Evolutionary conservation across 495 filamentous ascomycete genomes (phyloP).

Genomic region (Xylaria telfairii): DNA sequence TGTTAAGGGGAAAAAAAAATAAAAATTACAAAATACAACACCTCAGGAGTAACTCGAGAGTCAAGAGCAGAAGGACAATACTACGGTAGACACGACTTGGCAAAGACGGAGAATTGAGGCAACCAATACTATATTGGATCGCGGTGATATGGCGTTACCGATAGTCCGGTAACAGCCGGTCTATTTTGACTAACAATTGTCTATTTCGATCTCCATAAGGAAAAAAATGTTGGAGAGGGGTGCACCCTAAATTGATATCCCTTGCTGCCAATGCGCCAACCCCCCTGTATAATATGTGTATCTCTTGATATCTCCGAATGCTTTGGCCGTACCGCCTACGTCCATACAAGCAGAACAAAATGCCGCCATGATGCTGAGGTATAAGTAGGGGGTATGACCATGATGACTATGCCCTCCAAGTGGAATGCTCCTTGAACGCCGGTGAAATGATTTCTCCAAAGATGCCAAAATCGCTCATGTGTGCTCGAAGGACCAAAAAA

Average conservation of each 20-base stretch:
- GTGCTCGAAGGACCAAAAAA: constrained; percentile 9
- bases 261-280: constrained; percentile 18
- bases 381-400: constrained; percentile 16
- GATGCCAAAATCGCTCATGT: constrained; percentile 24
- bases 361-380: constrained; percentile 25
- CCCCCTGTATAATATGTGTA: constrained; percentile 17
- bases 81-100: background rate
- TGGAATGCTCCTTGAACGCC: constrained; percentile 26
- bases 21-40: background rate
- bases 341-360: constrained; percentile 14
- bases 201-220: constrained; percentile 16
- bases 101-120: background rate
- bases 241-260: constrained; percentile 6
- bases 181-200: constrained; percentile 13
- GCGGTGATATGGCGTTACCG: background rate
- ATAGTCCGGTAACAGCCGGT: background rate
- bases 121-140: constrained; percentile 4
- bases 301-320: constrained; percentile 20
- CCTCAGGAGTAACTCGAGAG: background rate
- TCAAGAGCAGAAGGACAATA: background rate
- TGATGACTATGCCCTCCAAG: constrained; percentile 18
- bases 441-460: constrained; percentile 22
- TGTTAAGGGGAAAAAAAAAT: background rate
- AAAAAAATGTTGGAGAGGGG: constrained; percentile 15
- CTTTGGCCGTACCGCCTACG: constrained; percentile 7